Evolutionary conservation across 345 rosid species (phyloP).

Genomic region (Salix suchowensis): DNA sequence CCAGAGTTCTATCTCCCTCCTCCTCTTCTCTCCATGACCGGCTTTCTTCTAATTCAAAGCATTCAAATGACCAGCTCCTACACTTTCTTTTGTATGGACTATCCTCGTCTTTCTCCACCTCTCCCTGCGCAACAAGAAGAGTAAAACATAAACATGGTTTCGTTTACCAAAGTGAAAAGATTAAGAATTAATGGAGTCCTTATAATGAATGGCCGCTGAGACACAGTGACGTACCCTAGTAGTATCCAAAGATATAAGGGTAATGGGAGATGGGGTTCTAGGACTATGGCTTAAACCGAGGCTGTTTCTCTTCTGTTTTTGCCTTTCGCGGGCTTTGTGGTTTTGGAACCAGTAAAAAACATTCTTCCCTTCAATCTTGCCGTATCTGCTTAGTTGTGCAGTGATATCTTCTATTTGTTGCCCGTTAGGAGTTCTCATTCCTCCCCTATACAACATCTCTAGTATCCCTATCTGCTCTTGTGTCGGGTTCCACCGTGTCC

Average conservation of each 20-base stretch:
- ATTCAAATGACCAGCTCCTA: constrained; percentile 76
- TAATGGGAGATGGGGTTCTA: constrained; percentile 28
- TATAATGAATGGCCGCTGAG: not conserved
- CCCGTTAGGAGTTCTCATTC: constrained; percentile 92
- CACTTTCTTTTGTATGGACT: constrained; percentile 83
- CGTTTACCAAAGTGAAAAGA: not conserved
- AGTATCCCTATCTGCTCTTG: constrained; percentile 94
- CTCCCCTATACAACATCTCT: constrained; percentile 81
- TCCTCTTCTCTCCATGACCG: constrained; percentile 28
- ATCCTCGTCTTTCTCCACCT: constrained; percentile 39
- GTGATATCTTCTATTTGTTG: constrained; percentile 94
- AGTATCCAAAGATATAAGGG: constrained; percentile 41
- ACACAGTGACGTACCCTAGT: constrained; percentile 42
- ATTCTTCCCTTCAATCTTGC: constrained; percentile 95
- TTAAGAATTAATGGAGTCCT: not conserved
- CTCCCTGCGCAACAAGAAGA: constrained; percentile 29
- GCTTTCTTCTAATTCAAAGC: constrained; percentile 47
- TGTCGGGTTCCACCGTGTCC: constrained; percentile 97
- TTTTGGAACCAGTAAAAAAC: constrained; percentile 99
- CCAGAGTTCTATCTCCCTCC: constrained; percentile 67
- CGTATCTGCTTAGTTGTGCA: constrained; percentile 64
- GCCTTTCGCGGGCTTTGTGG: constrained; percentile 98
- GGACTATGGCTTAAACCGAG: constrained; percentile 52
- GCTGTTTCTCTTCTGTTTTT: constrained; percentile 81
- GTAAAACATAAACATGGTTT: not conserved